Evolutionary conservation across 306 rosid species (phyloP).

Genomic region (Quercus agrifolia): DNA sequence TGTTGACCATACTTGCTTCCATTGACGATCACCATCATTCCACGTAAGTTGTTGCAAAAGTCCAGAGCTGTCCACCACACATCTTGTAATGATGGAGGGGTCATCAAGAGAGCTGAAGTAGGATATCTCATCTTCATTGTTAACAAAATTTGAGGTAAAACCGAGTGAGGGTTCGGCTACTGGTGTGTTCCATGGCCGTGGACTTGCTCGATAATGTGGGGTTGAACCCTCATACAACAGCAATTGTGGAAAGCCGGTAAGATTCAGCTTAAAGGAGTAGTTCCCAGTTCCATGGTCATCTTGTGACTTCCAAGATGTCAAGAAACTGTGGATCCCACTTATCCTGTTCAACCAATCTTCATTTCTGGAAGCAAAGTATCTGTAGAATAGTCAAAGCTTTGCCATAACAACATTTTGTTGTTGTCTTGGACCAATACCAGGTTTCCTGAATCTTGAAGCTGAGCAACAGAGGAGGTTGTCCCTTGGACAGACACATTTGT

Average conservation of each 20-base stretch:
- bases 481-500: not conserved
- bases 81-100: not conserved
- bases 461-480: no score
- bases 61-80: not conserved
- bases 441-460: no score
- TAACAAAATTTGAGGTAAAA: not conserved
- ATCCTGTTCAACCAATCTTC: not conserved
- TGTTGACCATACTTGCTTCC: not conserved
- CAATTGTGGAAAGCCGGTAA: no score
- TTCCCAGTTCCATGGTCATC: no score
- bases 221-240: no score
- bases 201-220: no score
- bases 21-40: not conserved
- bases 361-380: slow-evolving; percentile 14
- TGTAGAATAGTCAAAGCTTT: not conserved
- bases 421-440: no score
- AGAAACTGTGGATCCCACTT: not conserved
- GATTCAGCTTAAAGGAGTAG: no score
- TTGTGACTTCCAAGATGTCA: not conserved
- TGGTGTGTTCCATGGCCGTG: not conserved
- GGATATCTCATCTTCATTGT: not conserved
- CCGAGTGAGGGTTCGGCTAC: not conserved
- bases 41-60: not conserved
- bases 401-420: no score
- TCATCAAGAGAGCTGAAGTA: not conserved